Evolutionary conservation across 768 basidiomycete genomes (phyloP).

Genomic region (Rhodotorula taiwanensis): DNA sequence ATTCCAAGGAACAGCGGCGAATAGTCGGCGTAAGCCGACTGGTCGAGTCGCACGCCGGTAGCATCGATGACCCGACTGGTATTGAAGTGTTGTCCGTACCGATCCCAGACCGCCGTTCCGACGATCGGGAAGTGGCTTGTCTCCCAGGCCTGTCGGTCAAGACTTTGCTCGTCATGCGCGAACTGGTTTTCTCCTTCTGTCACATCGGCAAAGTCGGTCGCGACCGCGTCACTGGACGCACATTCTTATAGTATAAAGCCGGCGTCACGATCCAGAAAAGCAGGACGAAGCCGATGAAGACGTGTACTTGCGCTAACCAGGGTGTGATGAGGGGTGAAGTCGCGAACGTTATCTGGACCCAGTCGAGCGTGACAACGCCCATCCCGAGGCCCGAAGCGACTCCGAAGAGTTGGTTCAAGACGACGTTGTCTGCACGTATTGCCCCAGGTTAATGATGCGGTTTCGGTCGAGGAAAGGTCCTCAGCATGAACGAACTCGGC

Average conservation of each 20-base stretch:
- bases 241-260: slow-evolving; percentile 85
- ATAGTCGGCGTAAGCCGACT: slow-evolving; percentile 68
- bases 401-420: slow-evolving; percentile 88
- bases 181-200: no score
- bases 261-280: slow-evolving; percentile 92
- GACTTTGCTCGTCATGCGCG: not conserved
- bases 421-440: slow-evolving; percentile 53
- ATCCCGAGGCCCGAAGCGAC: slow-evolving; percentile 74
- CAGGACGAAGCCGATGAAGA: slow-evolving; percentile 74
- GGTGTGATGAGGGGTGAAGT: slow-evolving; percentile 70
- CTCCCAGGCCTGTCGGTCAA: slow-evolving; percentile 39
- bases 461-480: no score
- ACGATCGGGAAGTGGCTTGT: slow-evolving; percentile 84
- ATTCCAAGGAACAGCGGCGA: slow-evolving; percentile 87
- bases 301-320: slow-evolving; percentile 95
- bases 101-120: slow-evolving; percentile 69
- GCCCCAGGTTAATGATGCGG: not conserved
- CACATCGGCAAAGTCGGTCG: not conserved
- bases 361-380: slow-evolving; percentile 88
- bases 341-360: slow-evolving; percentile 67
- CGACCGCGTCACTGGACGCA: no score
- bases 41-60: slow-evolving; percentile 60
- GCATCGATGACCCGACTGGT: slow-evolving; percentile 63
- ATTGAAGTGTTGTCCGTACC: slow-evolving; percentile 71
- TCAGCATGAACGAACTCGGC: slow-evolving; percentile 52